phyloP scores from a whole-genome alignment of 2,329 filamentous ascomycete genomes.

The Venturia aucupariae region DNA sequence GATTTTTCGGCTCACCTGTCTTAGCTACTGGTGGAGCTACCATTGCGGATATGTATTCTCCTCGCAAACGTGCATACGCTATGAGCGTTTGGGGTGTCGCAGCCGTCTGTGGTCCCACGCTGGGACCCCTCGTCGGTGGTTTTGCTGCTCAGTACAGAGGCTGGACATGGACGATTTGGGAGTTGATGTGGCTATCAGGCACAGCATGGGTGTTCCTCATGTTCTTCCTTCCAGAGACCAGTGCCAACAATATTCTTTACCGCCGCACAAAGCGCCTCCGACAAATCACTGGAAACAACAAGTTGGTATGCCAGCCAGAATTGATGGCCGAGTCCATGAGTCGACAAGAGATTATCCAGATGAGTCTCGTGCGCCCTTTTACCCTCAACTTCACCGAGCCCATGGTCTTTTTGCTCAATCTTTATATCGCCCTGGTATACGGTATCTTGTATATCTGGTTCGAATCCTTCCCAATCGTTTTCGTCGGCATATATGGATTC shows the following conservation, averaged over 20 bases:
- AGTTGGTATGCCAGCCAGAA: slow-evolving; percentile 10
- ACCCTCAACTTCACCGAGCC: slow-evolving; percentile 34
- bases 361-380: slow-evolving; percentile 42
- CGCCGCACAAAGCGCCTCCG: slow-evolving; percentile 33
- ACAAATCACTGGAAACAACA: slow-evolving; percentile 28
- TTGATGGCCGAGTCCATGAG: slow-evolving; percentile 20
- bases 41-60: slow-evolving; percentile 31
- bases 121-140: slow-evolving; percentile 35
- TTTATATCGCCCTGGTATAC: slow-evolving; percentile 30
- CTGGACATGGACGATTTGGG: slow-evolving; percentile 38
- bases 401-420: slow-evolving; percentile 26
- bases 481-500: slow-evolving; percentile 25
- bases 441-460: slow-evolving; percentile 29
- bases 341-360: slow-evolving; percentile 35
- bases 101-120: slow-evolving; percentile 31
- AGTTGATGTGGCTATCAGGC: slow-evolving; percentile 33
- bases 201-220: slow-evolving; percentile 30
- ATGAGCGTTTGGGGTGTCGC: slow-evolving; percentile 30
- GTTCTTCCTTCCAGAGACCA: slow-evolving; percentile 44
- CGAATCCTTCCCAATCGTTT: slow-evolving; percentile 27
- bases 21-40: slow-evolving; percentile 35
- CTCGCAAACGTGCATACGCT: slow-evolving; percentile 25
- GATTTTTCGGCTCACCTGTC: slow-evolving; percentile 25
- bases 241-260: slow-evolving; percentile 40
- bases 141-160: slow-evolving; percentile 33